phyloP scores from a whole-genome alignment of 257 asterid species.

The Primulina eburnea region DNA sequence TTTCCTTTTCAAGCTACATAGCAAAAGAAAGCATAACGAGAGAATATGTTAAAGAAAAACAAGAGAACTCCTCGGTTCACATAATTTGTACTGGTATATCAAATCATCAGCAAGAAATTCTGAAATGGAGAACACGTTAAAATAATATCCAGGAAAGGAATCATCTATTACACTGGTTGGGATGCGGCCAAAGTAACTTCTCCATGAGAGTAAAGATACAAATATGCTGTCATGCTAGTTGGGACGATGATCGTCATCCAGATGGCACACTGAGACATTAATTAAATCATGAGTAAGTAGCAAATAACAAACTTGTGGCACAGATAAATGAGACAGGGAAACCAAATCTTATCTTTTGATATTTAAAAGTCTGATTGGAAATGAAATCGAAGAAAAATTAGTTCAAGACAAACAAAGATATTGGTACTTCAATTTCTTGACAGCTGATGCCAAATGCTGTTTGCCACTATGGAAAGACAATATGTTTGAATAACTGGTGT shows the following conservation, averaged over 20 bases:
- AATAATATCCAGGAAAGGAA: slow-evolving; percentile 47
- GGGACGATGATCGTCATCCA: slow-evolving; percentile 99
- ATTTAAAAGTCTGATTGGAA: slow-evolving; percentile 3
- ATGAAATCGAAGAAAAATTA: slow-evolving; percentile 4
- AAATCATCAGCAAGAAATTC: slow-evolving; percentile 21
- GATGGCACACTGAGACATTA: slow-evolving; percentile 75
- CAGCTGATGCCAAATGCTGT: slow-evolving; percentile 2
- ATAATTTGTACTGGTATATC: slow-evolving; percentile 8
- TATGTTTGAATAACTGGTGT: background rate
- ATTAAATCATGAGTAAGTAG: slow-evolving; percentile 23
- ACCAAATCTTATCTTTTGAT: slow-evolving; percentile 12
- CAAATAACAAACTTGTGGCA: slow-evolving; percentile 20
- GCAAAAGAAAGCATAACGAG: background rate
- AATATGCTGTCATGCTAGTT: slow-evolving; percentile 96
- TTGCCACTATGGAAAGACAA: background rate
- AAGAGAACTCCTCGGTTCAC: slow-evolving; percentile 15
- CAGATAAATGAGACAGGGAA: slow-evolving; percentile 18
- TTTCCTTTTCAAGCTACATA: background rate
- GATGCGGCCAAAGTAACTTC: slow-evolving; percentile 96
- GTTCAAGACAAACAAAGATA: slow-evolving; percentile 7
- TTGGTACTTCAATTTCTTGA: slow-evolving; percentile 11
- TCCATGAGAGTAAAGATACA: slow-evolving; percentile 96
- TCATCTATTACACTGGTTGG: slow-evolving; percentile 99
- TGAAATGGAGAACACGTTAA: slow-evolving; percentile 15
- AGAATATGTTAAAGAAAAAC: slow-evolving; percentile 10